These are phyloP conservation scores for Pseudogymnoascus sp. DNA, from an alignment of 2,329 filamentous ascomycete genomes.

Conservation along the genomic window DNA sequence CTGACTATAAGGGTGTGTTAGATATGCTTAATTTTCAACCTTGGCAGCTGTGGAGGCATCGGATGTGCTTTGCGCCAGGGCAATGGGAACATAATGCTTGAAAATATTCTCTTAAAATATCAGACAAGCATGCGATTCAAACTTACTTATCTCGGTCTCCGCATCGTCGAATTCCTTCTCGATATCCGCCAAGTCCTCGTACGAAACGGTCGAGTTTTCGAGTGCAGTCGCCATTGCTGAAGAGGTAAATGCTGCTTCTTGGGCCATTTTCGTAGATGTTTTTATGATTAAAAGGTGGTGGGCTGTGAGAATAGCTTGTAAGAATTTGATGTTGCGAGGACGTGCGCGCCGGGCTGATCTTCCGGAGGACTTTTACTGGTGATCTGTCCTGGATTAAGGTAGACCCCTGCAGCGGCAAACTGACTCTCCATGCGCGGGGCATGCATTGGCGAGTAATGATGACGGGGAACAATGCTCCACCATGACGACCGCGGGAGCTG, in stretches of 20 bases:
- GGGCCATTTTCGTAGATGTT: not conserved
- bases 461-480: not conserved
- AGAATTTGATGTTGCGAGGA: conserved; percentile 6
- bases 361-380: not conserved
- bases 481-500: not conserved
- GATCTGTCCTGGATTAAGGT: conserved; percentile 2
- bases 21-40: not conserved
- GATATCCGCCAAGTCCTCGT: conserved; percentile 70
- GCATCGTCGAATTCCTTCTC: conserved; percentile 79
- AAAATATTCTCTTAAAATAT: not conserved
- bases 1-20: conserved; percentile 48
- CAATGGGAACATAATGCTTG: not conserved
- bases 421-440: not conserved
- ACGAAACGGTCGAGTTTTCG: conserved; percentile 46
- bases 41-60: not conserved
- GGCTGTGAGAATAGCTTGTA: conserved; percentile 6
- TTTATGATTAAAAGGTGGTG: not conserved
- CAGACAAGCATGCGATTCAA: conserved; percentile 5
- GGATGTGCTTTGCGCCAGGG: not conserved
- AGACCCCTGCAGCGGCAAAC: not conserved
- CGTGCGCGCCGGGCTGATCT: not conserved
- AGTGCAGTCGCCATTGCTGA: conserved; percentile 21
- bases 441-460: conserved; percentile 7
- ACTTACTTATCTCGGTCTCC: conserved; percentile 75
- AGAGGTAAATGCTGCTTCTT: not conserved